phyloP scores from a whole-genome alignment of 345 rosid genomes.

The Dipteronia sinensis region DNA sequence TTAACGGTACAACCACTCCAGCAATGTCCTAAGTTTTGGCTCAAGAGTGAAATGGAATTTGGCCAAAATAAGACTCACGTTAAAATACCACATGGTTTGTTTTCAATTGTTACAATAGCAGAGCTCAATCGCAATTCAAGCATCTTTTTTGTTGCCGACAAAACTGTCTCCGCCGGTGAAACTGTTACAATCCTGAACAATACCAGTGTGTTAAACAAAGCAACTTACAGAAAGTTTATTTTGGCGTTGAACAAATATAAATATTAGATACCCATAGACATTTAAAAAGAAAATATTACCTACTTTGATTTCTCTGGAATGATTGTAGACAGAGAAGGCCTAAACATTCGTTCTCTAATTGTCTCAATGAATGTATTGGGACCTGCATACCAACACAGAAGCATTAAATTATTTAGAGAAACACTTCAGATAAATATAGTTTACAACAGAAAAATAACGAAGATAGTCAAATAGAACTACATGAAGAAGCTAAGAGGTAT shows the following conservation, averaged over 20 bases:
- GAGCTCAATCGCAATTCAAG: conserved; percentile 69
- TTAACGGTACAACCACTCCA: neutral
- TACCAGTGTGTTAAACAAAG: conserved; percentile 25
- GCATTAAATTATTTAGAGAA: conserved; percentile 1
- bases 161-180: conserved; percentile 79
- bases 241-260: conserved; percentile 9
- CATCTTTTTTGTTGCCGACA: conserved; percentile 77
- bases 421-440: neutral
- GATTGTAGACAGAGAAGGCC: conserved; percentile 84
- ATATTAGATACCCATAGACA: conserved; percentile 14
- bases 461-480: neutral
- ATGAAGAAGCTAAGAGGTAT: neutral
- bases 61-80: conserved; percentile 59
- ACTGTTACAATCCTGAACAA: conserved; percentile 80
- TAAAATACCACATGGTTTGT: conserved; percentile 81
- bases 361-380: conserved; percentile 86
- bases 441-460: neutral
- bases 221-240: neutral
- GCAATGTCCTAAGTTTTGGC: neutral
- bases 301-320: conserved; percentile 94
- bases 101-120: conserved; percentile 74
- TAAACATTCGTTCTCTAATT: conserved; percentile 91
- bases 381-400: conserved; percentile 46
- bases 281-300: conserved; percentile 63
- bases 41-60: conserved; percentile 10